A percentile compares a stretch with the other conserved stretches of the same genome.
Evolutionary conservation across 768 basidiomycete species (phyloP).

Genomic region (Kwoniella botswanensis): DNA sequence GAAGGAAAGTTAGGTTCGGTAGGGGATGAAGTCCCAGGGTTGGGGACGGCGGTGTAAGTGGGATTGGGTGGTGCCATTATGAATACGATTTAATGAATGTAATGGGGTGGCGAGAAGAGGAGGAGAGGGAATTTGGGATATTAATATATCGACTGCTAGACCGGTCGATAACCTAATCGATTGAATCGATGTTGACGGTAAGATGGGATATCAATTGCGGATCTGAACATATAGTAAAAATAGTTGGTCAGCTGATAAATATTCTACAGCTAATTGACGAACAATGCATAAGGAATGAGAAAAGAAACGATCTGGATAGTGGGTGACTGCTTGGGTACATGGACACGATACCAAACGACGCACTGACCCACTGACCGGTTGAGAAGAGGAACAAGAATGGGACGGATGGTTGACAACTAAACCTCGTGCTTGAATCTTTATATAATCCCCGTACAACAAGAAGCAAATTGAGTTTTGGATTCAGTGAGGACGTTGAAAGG

Average conservation of each 20-base stretch:
- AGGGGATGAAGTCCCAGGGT: constrained; percentile 14
- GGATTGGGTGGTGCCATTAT: constrained; percentile 9
- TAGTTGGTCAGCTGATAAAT: neutral
- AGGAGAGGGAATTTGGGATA: neutral
- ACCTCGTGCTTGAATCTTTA: neutral
- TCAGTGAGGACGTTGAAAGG: neutral
- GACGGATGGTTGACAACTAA: neutral
- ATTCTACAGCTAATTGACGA: neutral
- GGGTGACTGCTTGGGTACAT: neutral
- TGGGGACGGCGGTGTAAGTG: constrained; percentile 19
- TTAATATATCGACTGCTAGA: constrained; percentile 6
- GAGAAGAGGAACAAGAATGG: neutral
- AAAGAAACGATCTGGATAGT: neutral
- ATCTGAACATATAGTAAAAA: neutral
- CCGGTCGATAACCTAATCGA: constrained; percentile 14
- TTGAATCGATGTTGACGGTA: neutral
- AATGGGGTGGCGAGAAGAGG: neutral
- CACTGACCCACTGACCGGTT: neutral
- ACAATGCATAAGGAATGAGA: neutral
- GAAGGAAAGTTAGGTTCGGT: constrained; percentile 8
- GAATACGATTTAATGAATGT: constrained; percentile 8
- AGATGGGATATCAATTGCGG: constrained; percentile 11
- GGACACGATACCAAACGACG: neutral
- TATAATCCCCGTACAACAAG: neutral
- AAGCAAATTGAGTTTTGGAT: too few species aligned